Percentiles rank a stretch among this genome's conserved stretches.
phyloP scores from a whole-genome alignment of 768 basidiomycete genomes.

The Obba rivulosa region DNA sequence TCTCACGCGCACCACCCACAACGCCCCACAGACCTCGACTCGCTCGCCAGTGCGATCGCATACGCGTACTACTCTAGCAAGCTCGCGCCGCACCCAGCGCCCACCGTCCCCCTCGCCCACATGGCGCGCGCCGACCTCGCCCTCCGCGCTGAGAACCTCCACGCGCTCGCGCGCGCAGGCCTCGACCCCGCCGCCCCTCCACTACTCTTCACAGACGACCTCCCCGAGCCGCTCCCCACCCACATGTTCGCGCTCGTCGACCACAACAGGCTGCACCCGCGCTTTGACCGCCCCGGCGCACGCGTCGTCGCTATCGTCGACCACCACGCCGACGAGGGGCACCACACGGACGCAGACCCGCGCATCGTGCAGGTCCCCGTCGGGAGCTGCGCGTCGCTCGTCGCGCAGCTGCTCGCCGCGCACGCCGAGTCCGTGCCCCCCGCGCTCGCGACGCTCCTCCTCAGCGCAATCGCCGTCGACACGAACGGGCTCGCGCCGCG shows the following conservation, averaged over 20 bases:
- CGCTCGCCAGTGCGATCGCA: constrained; percentile 78
- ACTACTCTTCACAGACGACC: constrained; percentile 65
- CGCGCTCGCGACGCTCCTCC: constrained; percentile 72
- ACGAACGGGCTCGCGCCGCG: constrained; percentile 72
- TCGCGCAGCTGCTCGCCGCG: constrained; percentile 40
- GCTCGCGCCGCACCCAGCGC: constrained; percentile 13
- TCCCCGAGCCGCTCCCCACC: constrained; percentile 49
- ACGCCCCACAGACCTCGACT: constrained; percentile 71
- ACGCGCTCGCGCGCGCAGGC: constrained; percentile 61
- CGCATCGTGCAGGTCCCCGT: constrained; percentile 57
- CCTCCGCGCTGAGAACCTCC: constrained; percentile 83
- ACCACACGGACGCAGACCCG: constrained; percentile 56
- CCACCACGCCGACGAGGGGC: constrained; percentile 85
- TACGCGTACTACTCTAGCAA: constrained; percentile 73
- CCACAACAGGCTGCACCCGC: constrained; percentile 66
- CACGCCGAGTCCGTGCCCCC: constrained; percentile 33
- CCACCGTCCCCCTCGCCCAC: constrained; percentile 68
- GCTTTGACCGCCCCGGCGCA: constrained; percentile 39
- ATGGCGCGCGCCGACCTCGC: constrained; percentile 61
- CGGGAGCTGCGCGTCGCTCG: constrained; percentile 74
- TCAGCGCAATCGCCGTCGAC: constrained; percentile 82
- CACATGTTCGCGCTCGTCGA: constrained; percentile 80
- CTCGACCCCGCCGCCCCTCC: constrained; percentile 42
- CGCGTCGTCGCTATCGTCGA: constrained; percentile 80
- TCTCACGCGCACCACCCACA: background rate